phyloP scores from a whole-genome alignment of 352 stramenopile species.

The Phytophthora palmivora region DNA sequence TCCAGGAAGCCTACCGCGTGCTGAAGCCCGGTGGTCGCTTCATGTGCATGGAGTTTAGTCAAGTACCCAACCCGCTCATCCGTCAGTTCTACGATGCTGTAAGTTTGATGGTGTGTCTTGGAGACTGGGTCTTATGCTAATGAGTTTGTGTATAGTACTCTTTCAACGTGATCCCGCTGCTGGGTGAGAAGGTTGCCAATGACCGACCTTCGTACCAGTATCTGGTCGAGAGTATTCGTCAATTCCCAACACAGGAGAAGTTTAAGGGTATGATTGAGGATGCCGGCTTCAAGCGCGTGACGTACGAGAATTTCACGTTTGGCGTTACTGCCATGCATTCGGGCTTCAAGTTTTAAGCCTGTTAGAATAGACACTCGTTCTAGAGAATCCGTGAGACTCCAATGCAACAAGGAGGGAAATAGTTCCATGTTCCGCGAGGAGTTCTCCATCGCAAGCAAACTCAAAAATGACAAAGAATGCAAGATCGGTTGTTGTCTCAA shows the following conservation, averaged over 20 bases:
- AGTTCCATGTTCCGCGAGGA: constrained; percentile 1
- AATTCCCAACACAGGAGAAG: constrained; percentile 97
- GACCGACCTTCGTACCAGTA: constrained; percentile 99
- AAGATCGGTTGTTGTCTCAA: constrained; percentile 11
- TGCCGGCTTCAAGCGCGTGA: constrained; percentile 94
- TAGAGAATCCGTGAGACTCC: constrained; percentile 6
- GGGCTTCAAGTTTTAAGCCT: constrained; percentile 93
- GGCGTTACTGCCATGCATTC: constrained; percentile 98
- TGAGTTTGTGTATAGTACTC: constrained; percentile 85
- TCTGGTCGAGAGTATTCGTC: constrained; percentile 99
- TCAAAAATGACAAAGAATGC: constrained; percentile 10
- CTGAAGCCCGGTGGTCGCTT: constrained; percentile 97
- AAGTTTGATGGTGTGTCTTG: constrained; percentile 23
- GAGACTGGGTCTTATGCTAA: background rate
- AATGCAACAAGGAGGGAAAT: constrained; percentile 1
- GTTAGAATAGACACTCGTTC: constrained; percentile 9
- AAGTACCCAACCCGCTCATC: constrained; percentile 94
- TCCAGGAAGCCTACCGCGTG: constrained; percentile 95
- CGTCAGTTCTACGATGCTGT: constrained; percentile 94
- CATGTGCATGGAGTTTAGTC: constrained; percentile 98
- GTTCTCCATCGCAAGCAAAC: background rate
- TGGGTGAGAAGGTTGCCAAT: constrained; percentile 95
- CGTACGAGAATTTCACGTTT: constrained; percentile 97
- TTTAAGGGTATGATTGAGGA: constrained; percentile 95
- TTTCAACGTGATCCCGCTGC: constrained; percentile 97